Evolutionary conservation across 805 yeast species (phyloP).

Genomic region (Candida adriatica): DNA sequence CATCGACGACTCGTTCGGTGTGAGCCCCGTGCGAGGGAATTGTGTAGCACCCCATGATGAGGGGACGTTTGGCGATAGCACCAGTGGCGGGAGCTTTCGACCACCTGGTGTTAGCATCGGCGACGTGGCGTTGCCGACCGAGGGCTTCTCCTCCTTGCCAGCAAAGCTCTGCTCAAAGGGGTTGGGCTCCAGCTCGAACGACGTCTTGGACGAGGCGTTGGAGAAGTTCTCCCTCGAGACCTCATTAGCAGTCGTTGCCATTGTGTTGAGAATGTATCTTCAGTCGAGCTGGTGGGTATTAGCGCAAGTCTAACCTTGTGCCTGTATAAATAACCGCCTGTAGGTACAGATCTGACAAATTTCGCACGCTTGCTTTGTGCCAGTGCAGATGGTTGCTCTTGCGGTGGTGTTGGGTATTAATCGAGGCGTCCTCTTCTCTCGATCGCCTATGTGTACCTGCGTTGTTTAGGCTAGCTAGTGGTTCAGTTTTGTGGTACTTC

Average conservation of each 20-base stretch:
- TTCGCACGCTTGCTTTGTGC: too few relatives aligned
- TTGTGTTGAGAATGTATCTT: background rate
- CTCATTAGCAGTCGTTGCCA: slow-evolving; percentile 1
- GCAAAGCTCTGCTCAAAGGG: slow-evolving; percentile 95
- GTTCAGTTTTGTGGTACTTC: background rate
- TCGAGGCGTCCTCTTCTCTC: too few relatives aligned
- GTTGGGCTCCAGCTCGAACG: slow-evolving; percentile 83
- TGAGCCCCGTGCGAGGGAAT: slow-evolving; percentile 47
- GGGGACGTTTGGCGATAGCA: slow-evolving; percentile 21
- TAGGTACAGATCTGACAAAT: too few relatives aligned
- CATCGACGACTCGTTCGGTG: slow-evolving; percentile 69
- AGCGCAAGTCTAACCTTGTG: too few relatives aligned
- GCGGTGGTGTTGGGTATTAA: too few relatives aligned
- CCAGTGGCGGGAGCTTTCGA: slow-evolving; percentile 46
- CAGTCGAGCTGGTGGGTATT: too few relatives aligned
- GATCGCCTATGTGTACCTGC: too few relatives aligned
- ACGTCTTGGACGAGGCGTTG: slow-evolving; percentile 15
- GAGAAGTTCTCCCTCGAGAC: slow-evolving; percentile 3
- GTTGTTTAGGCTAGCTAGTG: background rate
- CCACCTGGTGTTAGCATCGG: slow-evolving; percentile 52
- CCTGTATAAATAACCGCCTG: too few relatives aligned
- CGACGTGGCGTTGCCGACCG: slow-evolving; percentile 30
- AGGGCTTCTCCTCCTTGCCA: slow-evolving; percentile 36
- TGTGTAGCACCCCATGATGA: slow-evolving; percentile 18
- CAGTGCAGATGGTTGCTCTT: too few relatives aligned